Evolutionary conservation across 139 green algal species (phyloP), one percentile per base, ranked within the genome.

Genomic region (Yamagishiella unicocca): DNA sequence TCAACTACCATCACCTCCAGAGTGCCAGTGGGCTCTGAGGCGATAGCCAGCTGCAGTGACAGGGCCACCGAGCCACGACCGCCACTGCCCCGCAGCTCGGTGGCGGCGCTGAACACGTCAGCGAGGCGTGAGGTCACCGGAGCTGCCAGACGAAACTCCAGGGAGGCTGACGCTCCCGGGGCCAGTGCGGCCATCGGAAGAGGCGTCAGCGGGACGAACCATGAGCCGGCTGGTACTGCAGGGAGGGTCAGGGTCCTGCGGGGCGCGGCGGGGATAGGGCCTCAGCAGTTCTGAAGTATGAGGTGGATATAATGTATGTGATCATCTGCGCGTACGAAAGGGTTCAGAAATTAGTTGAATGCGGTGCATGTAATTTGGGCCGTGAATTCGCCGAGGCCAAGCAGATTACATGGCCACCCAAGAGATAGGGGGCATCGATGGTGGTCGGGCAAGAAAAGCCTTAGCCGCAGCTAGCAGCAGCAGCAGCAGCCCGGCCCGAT

Each of bases 1-100:
- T 83, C 76, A 21, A 83, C 76, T 21, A 54, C 33, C 29, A 24
- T 55, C 37, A 83, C 76, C 76, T 83, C 35, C 37, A 83, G 54
- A 3, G 7, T 53, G 31, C 53, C 76, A 12, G 37, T 55, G 17
- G 76, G 76, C 54, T 71, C 53, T 22, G 35, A 55, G 4, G 76
- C 76, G 33, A 83, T 37, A 1, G 35, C 54, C 54, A 83, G 76
- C 76, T 83, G 40, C 12, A 82, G 19, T 1, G 46, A 68, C 33
- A 82, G n/a, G 3, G 4, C 4, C 54, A 58, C 21, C 37, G 0
- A 10, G 21, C 27, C 37, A 21, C 35, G 0, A 7, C 19, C 33
- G 4, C 19, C 75, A 27, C 46, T 68, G 35, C 54, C 19, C 35
- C 22, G 14, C 37, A 83, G 54, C 35, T 37, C 24, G 5, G 58